Evolutionary conservation across 2,329 filamentous ascomycete species (phyloP), one percentile per base, ranked within the genome.

Genomic region (Exophiala aquamarina): DNA sequence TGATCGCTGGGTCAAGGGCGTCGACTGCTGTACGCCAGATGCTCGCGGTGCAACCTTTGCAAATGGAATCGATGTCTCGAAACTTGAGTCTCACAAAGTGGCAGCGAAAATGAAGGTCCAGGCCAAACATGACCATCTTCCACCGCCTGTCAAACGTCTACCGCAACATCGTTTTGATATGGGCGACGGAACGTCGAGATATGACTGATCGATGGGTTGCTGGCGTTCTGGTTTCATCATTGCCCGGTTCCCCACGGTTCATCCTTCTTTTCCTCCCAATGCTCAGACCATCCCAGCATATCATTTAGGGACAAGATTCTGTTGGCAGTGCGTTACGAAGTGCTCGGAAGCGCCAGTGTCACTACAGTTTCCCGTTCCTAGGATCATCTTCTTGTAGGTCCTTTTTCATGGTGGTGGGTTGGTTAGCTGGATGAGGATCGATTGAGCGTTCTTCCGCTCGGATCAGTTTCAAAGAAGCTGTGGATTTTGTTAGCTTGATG

Each of bases 11-110:
- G 71, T 93, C 59, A 85, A 81, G 70, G 79, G 76, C 42, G 79
- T 90, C 32, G 86, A 91, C 59, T 93, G 89, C 69, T 94, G 89
- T 64, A 84, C 88, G 59, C 69, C 82, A 3, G 87, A 91, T 26
- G 44, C 58, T 78, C 74, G 50, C 86, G 83, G 62, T 83, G 41
- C 28, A 31, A 84, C 23, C 83, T 87, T 50, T 9, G 41, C 45
- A 18, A 45, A 41, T 13, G 35, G 43, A 2, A 56, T 65, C 21
- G 63, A 65, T 51, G 62, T 56, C 17, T 49, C 60, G 3, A 56
- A 57, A 43, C 61, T 56, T 8, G 55, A 54, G 3, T 58, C 58
- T 38, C 53, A 54, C 32, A 57, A 54, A 29, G 42, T 59, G 7
- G 55, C 55, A 15, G 49, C 52, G 41, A 58, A 55, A 40, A 60